A percentile compares a stretch with the other conserved stretches of the same genome.
Evolutionary conservation across 78 protist species (phyloP).

Genomic region (Dictyostelium capitatum): DNA sequence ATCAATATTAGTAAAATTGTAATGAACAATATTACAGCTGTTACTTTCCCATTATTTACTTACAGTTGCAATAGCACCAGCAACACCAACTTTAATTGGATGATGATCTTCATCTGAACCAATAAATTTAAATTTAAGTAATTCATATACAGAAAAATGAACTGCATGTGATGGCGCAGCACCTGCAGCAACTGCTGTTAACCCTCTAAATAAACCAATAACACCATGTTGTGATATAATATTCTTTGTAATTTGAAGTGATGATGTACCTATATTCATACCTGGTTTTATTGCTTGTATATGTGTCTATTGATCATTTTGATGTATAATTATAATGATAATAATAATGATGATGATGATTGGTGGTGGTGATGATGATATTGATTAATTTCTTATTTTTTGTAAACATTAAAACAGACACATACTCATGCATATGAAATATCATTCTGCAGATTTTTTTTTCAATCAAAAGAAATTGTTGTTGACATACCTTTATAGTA

Average conservation of each 20-base stretch:
- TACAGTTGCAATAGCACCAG: conserved; percentile 83
- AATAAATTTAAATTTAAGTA: conserved; percentile 39
- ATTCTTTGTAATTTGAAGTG: conserved; percentile 46
- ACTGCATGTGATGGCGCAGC: conserved; percentile 88
- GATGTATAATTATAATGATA: too few relatives aligned
- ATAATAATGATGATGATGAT: background rate
- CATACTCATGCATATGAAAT: too few relatives aligned
- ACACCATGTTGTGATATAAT: conserved; percentile 69
- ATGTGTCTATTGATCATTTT: conserved; percentile 54
- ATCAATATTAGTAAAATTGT: too few relatives aligned
- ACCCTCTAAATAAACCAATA: conserved; percentile 73
- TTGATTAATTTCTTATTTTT: too few relatives aligned
- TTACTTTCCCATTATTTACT: too few relatives aligned
- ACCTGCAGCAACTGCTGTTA: conserved; percentile 84
- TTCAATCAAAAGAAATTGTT: too few relatives aligned
- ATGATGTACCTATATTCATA: background rate
- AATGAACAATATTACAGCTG: too few relatives aligned
- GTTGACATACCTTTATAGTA: conserved; percentile 81
- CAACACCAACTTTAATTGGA: conserved; percentile 65
- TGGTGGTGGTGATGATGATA: background rate
- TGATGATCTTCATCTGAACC: conserved; percentile 39
- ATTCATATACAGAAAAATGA: conserved; percentile 82
- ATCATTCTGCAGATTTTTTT: too few relatives aligned
- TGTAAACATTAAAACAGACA: too few relatives aligned
- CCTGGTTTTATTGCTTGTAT: conserved; percentile 72